Evolutionary conservation across 140 eudicot genomes (phyloP), one percentile per base, ranked within the genome.

Genomic region (Senecio squalidus): DNA sequence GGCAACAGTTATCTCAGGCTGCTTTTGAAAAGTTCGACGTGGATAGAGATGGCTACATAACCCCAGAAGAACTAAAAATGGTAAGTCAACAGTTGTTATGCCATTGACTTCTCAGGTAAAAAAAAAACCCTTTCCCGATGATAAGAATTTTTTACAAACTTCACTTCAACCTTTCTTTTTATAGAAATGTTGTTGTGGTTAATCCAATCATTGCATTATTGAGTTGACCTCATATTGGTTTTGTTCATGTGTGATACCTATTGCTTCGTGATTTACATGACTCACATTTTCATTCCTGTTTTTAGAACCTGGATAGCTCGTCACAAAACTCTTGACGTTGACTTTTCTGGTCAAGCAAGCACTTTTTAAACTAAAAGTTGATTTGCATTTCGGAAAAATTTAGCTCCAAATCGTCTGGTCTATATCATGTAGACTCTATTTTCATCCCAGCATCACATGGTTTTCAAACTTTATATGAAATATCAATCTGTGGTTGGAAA

Each of bases 11-110:
- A 69, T 91, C 98, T 39, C 94, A 86, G 67, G 92, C 94, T 45
- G 98, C 98, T 44, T 91, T 91, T 39, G 94, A 91, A 39, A 91
- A 91, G 65, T 91, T 91, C 36, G 98, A 91, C 40, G 96, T 91
- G 22, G 98, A 91, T 65, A 81, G 38, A 83, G 98, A 91, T 61
- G 98, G 98, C 18, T 91, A 56, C 68, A 91, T 91, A 65, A 91
- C 96, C 46, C 88, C 98, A 0, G 96, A 91, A 49, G 98, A 91
- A 82, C 91, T 91, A 53, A 86, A 76, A 82, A 72, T 83, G 97
- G 97, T 90, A 44, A 28, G 62, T 63, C 46, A 30, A 11, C 40
- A 25, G 6, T 16, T 36, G 20, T 49, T 47, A 43, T 22, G 8
- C 15, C 20, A 31, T 23, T 47, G 41, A 11, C 62, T 31, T 49